Conservation (phyloP, 176 grass and related monocot genomes). For the Oryza australiensis region DNA sequence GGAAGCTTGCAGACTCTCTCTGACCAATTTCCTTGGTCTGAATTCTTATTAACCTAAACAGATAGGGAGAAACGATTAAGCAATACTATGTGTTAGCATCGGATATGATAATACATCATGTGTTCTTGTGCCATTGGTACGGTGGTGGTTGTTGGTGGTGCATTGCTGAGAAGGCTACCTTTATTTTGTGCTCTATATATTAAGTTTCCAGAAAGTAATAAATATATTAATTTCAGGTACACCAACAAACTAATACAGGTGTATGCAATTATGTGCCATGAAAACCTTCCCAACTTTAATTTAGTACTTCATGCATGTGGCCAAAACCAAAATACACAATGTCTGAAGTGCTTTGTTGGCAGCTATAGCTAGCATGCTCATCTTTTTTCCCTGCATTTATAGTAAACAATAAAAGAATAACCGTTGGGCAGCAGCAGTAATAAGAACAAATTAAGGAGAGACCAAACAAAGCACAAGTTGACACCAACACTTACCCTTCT, state of each 20-base stretch:
- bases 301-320: background rate
- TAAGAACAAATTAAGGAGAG: background rate
- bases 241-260: slow-evolving; percentile 9
- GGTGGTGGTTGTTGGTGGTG: slow-evolving; percentile 7
- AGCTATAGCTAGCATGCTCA: background rate
- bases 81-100: background rate
- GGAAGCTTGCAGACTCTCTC: slow-evolving; percentile 8
- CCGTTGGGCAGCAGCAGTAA: slow-evolving; percentile 29
- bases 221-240: background rate
- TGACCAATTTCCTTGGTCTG: background rate
- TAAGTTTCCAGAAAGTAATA: background rate
- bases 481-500: slow-evolving; percentile 39
- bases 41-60: slow-evolving; percentile 5
- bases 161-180: slow-evolving; percentile 5
- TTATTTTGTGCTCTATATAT: slow-evolving; percentile 4
- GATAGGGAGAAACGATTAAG: background rate
- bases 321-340: slow-evolving; percentile 12
- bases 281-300: background rate
- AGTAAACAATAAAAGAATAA: slow-evolving; percentile 37
- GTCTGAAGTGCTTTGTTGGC: slow-evolving; percentile 15
- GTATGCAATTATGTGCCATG: background rate
- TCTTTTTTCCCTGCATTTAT: slow-evolving; percentile 4
- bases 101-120: background rate
- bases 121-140: slow-evolving; percentile 5
- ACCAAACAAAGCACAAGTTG: slow-evolving; percentile 40